Base-by-base conservation (phyloP, 768 basidiomycete species). In the Obba rivulosa region DNA sequence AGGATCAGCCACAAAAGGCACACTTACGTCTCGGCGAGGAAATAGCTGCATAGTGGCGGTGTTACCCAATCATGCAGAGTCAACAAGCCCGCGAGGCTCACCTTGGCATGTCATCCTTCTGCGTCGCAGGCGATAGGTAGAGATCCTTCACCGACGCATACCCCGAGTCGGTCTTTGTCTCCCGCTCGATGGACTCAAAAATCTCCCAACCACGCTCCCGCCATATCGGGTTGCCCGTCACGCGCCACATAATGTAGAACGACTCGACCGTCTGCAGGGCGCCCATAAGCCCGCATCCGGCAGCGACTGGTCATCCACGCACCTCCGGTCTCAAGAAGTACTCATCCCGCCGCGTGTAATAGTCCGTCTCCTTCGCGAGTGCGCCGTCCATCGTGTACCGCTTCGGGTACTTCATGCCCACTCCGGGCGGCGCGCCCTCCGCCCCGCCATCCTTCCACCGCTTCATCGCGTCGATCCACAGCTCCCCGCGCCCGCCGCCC, bases 291-390 rank as follows among this genome's bases (percentile, higher is more conserved):
- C n/a, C n/a, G 9, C 16, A 39, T 18, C 16, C 14, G 5, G n/a
- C 7, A 37, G 4, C 9, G 13, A 22, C 9, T 21, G 20, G 28
- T 43, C 35, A 43, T 23, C 23, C 17, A 53, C 78, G 24, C 38
- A 85, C 87, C 78, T 89, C 87, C 1, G 87, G 87, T 22, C 87
- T 66, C 45, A 88, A 60, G 31, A 85, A 64, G 63, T 87, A 87
- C 17, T 54, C 70, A 5, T 62, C 40, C 47, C 70, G 73, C 44
- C 54, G 59, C 3, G 79, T 57, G 11, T 48, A 48, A 61, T 90
- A 90, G 57, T 90, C 87, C 50, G 45, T 31, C 46, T 59, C 45
- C 65, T 60, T 62, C 42, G 36, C 35, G 2, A 66, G 42, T 16
- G 52, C 45, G 17, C 31, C 41, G 22, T 46, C 41, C 51, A 23